phyloP scores from a whole-genome alignment of 202 grass and related monocot genomes.

The Dendrocalamus latiflorus region DNA sequence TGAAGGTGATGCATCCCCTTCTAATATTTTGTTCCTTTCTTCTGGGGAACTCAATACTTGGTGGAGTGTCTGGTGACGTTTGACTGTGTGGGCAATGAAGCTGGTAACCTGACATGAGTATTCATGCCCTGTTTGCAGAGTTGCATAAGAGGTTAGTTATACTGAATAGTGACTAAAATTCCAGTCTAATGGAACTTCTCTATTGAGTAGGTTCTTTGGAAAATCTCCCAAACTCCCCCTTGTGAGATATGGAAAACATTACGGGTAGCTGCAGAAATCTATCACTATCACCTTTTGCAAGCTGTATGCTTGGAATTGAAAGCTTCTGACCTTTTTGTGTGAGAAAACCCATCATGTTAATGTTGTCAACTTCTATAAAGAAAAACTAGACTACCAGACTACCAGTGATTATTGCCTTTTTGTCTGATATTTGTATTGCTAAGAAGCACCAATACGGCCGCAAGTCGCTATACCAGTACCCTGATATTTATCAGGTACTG shows the following conservation, averaged over 20 bases:
- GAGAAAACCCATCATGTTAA: no score
- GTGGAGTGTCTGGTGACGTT: neutral
- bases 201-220: constrained; percentile 9
- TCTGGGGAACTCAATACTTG: neutral
- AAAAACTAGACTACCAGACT: neutral
- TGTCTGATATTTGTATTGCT: neutral
- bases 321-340: no score
- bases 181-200: constrained; percentile 6
- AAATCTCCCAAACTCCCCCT: neutral
- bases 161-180: constrained; percentile 31
- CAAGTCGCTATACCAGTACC: neutral
- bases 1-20: constrained; percentile 30
- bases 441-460: neutral
- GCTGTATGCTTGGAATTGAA: no score
- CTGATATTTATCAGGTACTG: neutral
- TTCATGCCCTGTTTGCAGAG: constrained; percentile 13
- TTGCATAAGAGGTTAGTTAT: constrained; percentile 37
- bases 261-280: no score
- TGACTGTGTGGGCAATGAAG: constrained; percentile 15
- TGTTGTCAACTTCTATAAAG: constrained; percentile 3
- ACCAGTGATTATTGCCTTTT: neutral
- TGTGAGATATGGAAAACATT: no score
- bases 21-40: constrained; percentile 5
- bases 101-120: constrained; percentile 13
- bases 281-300: no score